These are phyloP conservation scores for Teratosphaeria pseudoeucalypti DNA, from an alignment of 2,329 filamentous ascomycete genomes.

Conservation along the genomic window DNA sequence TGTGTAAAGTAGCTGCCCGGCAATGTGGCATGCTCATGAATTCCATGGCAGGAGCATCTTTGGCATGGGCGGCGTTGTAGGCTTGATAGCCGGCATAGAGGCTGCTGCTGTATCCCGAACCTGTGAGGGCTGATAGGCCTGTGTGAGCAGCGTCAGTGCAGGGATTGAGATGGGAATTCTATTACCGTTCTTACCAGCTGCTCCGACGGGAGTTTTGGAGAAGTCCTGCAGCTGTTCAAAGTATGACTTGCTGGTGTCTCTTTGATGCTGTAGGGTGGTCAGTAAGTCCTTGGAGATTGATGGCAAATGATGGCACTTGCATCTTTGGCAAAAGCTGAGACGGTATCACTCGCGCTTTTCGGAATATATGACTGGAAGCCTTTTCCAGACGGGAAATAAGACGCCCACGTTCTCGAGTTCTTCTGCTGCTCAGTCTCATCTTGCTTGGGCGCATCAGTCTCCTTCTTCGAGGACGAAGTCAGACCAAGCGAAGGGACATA, in stretches of 20 bases:
- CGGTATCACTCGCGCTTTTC: constrained; percentile 27
- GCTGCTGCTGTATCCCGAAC: constrained; percentile 37
- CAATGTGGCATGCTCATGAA: constrained; percentile 38
- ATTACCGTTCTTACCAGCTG: constrained; percentile 27
- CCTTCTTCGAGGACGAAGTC: constrained; percentile 3
- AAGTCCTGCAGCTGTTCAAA: constrained; percentile 41
- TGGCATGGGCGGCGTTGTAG: constrained; percentile 28
- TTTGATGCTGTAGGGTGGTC: constrained; percentile 24
- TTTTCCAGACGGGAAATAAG: constrained; percentile 38
- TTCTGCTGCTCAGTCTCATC: constrained; percentile 24
- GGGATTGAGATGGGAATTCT: constrained; percentile 1
- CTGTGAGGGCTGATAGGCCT: constrained; percentile 32
- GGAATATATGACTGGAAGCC: constrained; percentile 40
- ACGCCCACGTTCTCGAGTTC: constrained; percentile 33
- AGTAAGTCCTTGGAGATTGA: neutral
- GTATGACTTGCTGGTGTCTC: constrained; percentile 39
- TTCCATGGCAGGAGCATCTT: constrained; percentile 32
- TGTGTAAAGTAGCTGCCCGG: constrained; percentile 30
- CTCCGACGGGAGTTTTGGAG: constrained; percentile 41
- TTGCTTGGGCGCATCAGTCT: constrained; percentile 15
- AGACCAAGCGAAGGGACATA: constrained; percentile 19
- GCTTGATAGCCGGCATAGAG: constrained; percentile 41
- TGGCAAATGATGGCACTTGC: constrained; percentile 10
- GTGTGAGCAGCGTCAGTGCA: constrained; percentile 15
- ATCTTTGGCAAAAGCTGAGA: constrained; percentile 35